A percentile compares a stretch with the other conserved stretches of the same genome.
These are phyloP conservation scores for Willaertia magna DNA, from an alignment of 208 protist genomes.

Conservation along the genomic window DNA sequence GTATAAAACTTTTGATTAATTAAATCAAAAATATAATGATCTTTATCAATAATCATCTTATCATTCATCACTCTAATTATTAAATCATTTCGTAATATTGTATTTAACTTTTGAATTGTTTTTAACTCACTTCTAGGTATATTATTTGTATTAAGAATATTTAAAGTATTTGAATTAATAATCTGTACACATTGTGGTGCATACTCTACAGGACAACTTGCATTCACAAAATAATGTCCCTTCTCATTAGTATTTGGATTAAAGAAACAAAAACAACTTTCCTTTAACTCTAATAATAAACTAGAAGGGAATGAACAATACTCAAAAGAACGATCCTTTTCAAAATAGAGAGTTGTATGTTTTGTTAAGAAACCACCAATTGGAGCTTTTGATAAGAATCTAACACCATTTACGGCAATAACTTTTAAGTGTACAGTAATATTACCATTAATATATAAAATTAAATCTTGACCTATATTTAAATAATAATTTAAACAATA, in stretches of 20 bases:
- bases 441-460: neutral
- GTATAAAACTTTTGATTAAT: neutral
- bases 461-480: neutral
- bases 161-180: neutral
- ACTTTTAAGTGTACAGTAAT: neutral
- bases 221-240: neutral
- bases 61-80: neutral
- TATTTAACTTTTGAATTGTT: neutral
- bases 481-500: neutral
- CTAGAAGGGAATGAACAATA: neutral
- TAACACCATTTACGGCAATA: neutral
- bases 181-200: neutral
- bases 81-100: neutral
- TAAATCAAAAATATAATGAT: neutral
- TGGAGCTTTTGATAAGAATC: neutral
- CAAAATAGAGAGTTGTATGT: neutral
- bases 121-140: neutral
- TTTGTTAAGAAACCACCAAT: neutral
- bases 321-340: neutral
- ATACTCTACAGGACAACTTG: neutral
- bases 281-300: neutral
- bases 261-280: too few species aligned
- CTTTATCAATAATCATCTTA: neutral
- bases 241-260: too few species aligned
- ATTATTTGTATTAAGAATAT: neutral